Conservation (phyloP, 306 rosid genomes). For the Albizia julibrissin region DNA sequence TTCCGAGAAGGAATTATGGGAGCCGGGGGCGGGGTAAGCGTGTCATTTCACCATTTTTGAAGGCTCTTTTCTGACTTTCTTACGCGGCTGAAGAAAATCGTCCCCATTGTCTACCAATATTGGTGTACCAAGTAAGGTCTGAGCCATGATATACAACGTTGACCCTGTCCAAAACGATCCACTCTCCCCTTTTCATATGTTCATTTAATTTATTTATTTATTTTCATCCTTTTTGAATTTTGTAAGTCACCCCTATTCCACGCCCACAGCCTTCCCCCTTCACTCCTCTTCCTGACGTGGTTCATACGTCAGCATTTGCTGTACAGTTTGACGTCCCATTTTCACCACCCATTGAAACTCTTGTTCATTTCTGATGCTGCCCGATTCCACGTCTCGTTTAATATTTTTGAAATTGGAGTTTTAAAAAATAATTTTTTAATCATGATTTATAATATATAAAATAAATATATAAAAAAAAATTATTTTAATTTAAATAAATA, state of each 20-base stretch:
- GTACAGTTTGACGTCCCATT: not conserved
- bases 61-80: not conserved
- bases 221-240: not conserved
- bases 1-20: not conserved
- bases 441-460: too few species aligned
- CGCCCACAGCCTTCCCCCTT: not conserved
- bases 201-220: not conserved
- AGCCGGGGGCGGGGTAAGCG: not conserved
- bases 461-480: too few species aligned
- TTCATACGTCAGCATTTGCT: constrained; percentile 38
- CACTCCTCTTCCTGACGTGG: constrained; percentile 7
- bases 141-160: constrained; percentile 9
- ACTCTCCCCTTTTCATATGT: not conserved
- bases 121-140: constrained; percentile 13
- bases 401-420: too few species aligned
- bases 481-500: too few species aligned
- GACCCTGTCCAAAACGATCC: constrained; percentile 29
- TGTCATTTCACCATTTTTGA: not conserved
- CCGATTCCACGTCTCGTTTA: not conserved
- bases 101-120: not conserved
- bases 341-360: not conserved
- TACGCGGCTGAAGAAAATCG: constrained; percentile 6
- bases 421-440: too few species aligned
- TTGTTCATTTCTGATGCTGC: not conserved
- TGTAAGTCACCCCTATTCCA: not conserved